Conservation (phyloP, 305 asterid genomes). For the Vinca major region DNA sequence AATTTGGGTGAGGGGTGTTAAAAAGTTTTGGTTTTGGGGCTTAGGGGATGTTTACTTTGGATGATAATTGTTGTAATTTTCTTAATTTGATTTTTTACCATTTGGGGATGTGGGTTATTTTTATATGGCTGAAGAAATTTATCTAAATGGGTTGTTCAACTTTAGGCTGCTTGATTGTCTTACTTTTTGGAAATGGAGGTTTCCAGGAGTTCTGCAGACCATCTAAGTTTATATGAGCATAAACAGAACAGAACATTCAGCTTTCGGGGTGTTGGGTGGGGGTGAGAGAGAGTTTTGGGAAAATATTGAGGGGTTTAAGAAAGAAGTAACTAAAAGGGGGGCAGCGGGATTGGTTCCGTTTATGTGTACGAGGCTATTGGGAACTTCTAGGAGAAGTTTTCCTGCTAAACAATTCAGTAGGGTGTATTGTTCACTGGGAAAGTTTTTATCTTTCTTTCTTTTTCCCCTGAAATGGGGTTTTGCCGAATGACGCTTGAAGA, state of each 20-base stretch:
- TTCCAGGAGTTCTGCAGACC: slow-evolving; percentile 1
- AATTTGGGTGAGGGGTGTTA: not conserved
- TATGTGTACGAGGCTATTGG: not conserved
- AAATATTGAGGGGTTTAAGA: too few species aligned
- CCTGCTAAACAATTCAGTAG: not conserved
- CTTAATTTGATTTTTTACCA: not conserved
- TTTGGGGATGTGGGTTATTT: not conserved
- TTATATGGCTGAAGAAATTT: not conserved
- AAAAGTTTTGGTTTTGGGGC: not conserved
- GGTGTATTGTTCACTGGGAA: not conserved
- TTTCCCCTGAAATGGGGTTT: not conserved
- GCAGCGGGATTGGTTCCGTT: too few species aligned
- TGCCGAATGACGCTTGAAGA: not conserved
- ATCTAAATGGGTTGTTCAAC: not conserved
- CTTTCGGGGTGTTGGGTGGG: too few species aligned
- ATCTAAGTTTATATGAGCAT: not conserved
- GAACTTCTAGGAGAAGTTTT: not conserved
- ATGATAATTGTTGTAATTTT: not conserved
- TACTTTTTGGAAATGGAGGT: slow-evolving; percentile 6
- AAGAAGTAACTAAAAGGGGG: too few species aligned
- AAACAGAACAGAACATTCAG: too few species aligned
- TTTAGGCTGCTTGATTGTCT: not conserved
- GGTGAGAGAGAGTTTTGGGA: too few species aligned
- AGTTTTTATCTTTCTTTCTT: not conserved
- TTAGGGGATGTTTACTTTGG: not conserved